phyloP scores from a whole-genome alignment of 2,329 filamentous ascomycete species.

The Fusarium chaquense region DNA sequence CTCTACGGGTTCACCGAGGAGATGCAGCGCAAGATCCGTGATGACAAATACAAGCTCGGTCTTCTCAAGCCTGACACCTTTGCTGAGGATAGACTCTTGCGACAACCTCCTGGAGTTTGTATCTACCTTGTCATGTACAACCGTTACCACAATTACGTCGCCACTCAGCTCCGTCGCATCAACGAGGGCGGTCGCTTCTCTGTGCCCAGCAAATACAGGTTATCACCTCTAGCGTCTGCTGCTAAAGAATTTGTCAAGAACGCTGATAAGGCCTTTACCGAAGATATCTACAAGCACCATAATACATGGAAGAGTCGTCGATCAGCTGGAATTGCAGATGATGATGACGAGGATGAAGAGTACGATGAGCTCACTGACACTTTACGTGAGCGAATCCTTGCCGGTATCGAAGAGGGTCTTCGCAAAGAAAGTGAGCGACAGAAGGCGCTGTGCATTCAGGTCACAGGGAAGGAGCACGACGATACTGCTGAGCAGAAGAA shows the following conservation, averaged over 20 bases:
- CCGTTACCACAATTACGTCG: constrained; percentile 84
- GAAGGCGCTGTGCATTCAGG: not conserved
- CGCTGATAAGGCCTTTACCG: not conserved
- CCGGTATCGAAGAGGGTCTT: constrained; percentile 1
- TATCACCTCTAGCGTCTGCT: not conserved
- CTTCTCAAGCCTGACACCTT: constrained; percentile 69
- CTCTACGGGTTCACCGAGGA: constrained; percentile 56
- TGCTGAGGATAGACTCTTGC: constrained; percentile 71
- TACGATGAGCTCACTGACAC: not conserved
- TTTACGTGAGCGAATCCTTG: not conserved
- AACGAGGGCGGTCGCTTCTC: constrained; percentile 58
- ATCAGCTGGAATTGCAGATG: constrained; percentile 2
- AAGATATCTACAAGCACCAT: not conserved
- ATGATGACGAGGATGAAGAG: not conserved
- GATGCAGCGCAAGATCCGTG: constrained; percentile 52
- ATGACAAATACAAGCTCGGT: constrained; percentile 51
- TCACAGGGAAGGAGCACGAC: not conserved
- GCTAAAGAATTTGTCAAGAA: constrained; percentile 4
- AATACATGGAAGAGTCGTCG: not conserved
- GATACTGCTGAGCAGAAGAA: not conserved
- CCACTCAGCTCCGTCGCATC: constrained; percentile 71
- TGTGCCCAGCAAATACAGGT: constrained; percentile 30
- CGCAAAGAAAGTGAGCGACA: not conserved
- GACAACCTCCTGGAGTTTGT: constrained; percentile 75
- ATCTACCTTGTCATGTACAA: constrained; percentile 79